These are phyloP conservation scores for Albatrellus ellisii DNA, from an alignment of 768 basidiomycete species.

Conservation along the genomic window DNA sequence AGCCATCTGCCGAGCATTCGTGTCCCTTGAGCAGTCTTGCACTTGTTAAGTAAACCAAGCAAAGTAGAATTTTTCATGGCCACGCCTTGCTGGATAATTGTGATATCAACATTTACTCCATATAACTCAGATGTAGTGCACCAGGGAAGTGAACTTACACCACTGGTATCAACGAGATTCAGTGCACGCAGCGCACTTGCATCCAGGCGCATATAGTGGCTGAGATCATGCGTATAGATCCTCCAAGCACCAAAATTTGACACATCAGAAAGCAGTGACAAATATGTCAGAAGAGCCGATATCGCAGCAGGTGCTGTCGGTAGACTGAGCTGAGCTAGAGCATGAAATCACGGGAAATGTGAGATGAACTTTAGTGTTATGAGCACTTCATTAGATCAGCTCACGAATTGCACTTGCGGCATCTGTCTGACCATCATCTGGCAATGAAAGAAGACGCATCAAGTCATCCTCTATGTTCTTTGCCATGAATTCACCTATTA, in stretches of 20 bases:
- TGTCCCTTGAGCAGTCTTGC: conserved; percentile 92
- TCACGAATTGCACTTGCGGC: conserved; percentile 6
- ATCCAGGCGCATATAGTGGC: conserved; percentile 92
- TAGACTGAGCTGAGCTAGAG: conserved; percentile 60
- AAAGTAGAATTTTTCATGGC: conserved; percentile 75
- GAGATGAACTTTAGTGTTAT: too few species aligned
- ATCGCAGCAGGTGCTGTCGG: conserved; percentile 71
- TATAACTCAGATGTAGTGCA: neutral
- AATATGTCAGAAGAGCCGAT: conserved; percentile 71
- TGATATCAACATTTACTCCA: neutral
- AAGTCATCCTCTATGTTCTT: conserved; percentile 13
- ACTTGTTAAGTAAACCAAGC: conserved; percentile 83
- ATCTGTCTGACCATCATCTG: conserved; percentile 1
- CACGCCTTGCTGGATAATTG: conserved; percentile 27
- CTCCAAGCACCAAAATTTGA: conserved; percentile 72
- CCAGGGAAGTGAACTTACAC: conserved; percentile 20
- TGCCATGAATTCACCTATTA: conserved; percentile 64
- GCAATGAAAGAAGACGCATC: conserved; percentile 5
- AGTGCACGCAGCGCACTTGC: conserved; percentile 88
- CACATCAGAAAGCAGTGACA: conserved; percentile 65
- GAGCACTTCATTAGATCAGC: too few species aligned
- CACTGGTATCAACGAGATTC: conserved; percentile 57
- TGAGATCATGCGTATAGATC: conserved; percentile 78
- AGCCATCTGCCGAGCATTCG: conserved; percentile 84
- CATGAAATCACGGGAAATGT: neutral